Conservation (phyloP, 2,329 filamentous ascomycete species). For the Colletotrichum neosansevieriae region DNA sequence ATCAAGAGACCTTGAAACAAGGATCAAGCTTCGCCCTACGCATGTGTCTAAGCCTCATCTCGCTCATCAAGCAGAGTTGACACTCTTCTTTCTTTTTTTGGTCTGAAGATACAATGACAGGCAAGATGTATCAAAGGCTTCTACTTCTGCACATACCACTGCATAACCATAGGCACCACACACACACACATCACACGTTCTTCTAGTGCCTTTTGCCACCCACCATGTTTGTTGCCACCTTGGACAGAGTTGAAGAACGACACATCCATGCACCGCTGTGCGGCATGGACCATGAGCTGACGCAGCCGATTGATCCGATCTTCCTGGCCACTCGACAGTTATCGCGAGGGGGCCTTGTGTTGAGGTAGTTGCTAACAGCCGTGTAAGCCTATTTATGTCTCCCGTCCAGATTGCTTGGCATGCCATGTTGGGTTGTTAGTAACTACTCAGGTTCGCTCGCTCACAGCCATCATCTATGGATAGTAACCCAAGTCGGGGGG, state of each 20-base stretch:
- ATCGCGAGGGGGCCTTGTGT: neutral
- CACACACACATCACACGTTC: neutral
- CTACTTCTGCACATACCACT: too few relatives aligned
- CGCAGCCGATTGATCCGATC: conserved; percentile 20
- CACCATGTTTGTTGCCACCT: neutral
- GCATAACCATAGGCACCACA: neutral
- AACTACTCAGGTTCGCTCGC: neutral
- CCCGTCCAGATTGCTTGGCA: neutral
- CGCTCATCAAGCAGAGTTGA: neutral
- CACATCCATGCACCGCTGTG: conserved; percentile 20
- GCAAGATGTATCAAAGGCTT: too few relatives aligned
- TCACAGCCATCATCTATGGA: neutral
- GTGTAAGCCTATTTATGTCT: neutral
- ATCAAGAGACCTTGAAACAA: neutral
- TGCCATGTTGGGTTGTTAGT: neutral
- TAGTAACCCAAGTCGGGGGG: too few relatives aligned
- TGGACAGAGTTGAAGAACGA: neutral
- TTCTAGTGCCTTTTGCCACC: too few relatives aligned
- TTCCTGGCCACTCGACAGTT: neutral
- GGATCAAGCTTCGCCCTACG: conserved; percentile 25
- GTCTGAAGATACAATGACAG: too few relatives aligned
- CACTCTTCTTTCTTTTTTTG: too few relatives aligned
- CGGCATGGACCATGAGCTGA: conserved; percentile 1
- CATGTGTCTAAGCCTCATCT: conserved; percentile 21
- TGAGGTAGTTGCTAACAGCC: neutral